Conservation (phyloP, 2,329 filamentous ascomycete species). For the Penicillium sp. region DNA sequence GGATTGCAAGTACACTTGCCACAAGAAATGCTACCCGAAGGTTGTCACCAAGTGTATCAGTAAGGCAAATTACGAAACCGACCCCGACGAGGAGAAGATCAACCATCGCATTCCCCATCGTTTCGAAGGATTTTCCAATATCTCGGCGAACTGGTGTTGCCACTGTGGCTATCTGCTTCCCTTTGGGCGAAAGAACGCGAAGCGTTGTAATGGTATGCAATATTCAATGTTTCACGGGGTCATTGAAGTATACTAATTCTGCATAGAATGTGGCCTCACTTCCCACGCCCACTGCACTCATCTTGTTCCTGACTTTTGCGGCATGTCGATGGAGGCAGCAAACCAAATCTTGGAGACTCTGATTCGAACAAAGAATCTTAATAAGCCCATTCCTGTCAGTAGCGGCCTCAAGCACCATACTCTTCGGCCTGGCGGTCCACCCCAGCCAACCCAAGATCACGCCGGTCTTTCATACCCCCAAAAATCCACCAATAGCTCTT, state of each 20-base stretch:
- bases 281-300: constrained; percentile 91
- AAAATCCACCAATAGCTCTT: constrained; percentile 39
- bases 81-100: constrained; percentile 99
- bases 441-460: constrained; percentile 43
- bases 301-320: constrained; percentile 96
- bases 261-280: constrained; percentile 80
- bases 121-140: constrained; percentile 94
- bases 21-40: constrained; percentile 93
- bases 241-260: constrained; percentile 12
- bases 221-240: not conserved
- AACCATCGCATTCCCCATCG: constrained; percentile 98
- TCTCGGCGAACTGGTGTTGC: constrained; percentile 99
- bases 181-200: constrained; percentile 90
- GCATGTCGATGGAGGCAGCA: constrained; percentile 97
- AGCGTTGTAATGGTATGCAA: constrained; percentile 76
- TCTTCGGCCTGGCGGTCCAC: constrained; percentile 57
- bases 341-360: constrained; percentile 91
- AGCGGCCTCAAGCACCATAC: constrained; percentile 65
- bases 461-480: constrained; percentile 35
- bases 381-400: constrained; percentile 53
- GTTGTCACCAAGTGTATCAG: constrained; percentile 99
- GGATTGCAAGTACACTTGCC: constrained; percentile 99
- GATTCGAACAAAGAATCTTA: constrained; percentile 74
- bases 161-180: constrained; percentile 96
- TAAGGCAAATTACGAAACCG: constrained; percentile 97